These are phyloP conservation scores for Phytophthora aleatoria DNA, from an alignment of 352 stramenopile genomes.

Conservation along the genomic window DNA sequence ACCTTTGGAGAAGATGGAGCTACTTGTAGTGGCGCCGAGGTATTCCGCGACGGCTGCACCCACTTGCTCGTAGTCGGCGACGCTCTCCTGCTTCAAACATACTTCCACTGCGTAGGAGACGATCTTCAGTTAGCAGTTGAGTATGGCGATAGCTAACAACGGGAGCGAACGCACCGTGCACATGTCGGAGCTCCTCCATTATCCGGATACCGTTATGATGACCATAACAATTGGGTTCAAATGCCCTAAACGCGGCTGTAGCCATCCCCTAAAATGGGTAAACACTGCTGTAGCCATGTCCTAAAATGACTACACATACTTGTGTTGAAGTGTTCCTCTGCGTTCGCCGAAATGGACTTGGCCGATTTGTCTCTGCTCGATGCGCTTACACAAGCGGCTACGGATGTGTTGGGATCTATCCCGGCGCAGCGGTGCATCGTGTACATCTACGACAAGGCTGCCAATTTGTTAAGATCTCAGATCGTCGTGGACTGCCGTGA, in stretches of 20 bases:
- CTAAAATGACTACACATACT: slow-evolving; percentile 16
- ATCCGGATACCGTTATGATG: not conserved
- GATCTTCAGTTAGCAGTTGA: not conserved
- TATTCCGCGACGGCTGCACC: slow-evolving; percentile 26
- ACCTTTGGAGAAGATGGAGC: slow-evolving; percentile 39
- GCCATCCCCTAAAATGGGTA: slow-evolving; percentile 24
- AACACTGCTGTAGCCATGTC: slow-evolving; percentile 6
- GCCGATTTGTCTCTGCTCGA: slow-evolving; percentile 29
- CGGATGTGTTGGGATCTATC: slow-evolving; percentile 44
- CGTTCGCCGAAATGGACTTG: slow-evolving; percentile 17
- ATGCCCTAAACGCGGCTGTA: too few species aligned
- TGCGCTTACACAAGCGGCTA: slow-evolving; percentile 45
- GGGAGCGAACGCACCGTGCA: slow-evolving; percentile 26
- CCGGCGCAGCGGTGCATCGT: slow-evolving; percentile 54
- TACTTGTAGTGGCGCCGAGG: slow-evolving; percentile 25
- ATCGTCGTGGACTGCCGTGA: slow-evolving; percentile 28
- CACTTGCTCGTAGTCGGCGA: slow-evolving; percentile 44
- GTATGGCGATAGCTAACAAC: not conserved
- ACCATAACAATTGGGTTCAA: not conserved
- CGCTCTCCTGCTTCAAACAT: slow-evolving; percentile 53
- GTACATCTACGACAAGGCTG: slow-evolving; percentile 59
- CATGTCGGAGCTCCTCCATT: slow-evolving; percentile 17
- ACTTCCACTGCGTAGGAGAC: slow-evolving; percentile 53
- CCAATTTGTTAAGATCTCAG: slow-evolving; percentile 49
- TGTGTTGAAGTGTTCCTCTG: not conserved